Conservation (phyloP, 345 rosid genomes). For the Hibiscus mutabilis region DNA sequence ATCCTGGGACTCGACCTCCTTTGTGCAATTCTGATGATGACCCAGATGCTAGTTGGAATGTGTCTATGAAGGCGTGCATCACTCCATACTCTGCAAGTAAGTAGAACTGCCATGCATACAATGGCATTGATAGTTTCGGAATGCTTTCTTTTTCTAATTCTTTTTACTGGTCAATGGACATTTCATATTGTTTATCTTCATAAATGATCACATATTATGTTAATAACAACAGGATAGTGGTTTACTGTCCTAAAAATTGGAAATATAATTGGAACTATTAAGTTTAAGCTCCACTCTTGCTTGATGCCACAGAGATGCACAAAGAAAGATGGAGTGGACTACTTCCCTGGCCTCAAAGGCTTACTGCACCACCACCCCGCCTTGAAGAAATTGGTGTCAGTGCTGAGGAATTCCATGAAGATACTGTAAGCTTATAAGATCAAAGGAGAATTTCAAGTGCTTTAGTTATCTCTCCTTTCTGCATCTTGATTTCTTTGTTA, state of each 20-base stretch:
- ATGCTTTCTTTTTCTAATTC: not conserved
- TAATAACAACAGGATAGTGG: not conserved
- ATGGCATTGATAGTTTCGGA: not conserved
- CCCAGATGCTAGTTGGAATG: conserved; percentile 86
- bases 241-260: not conserved
- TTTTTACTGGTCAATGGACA: not conserved
- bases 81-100: conserved; percentile 72
- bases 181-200: not conserved
- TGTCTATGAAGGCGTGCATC: conserved; percentile 87
- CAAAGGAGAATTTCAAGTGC: not conserved
- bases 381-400: conserved; percentile 73
- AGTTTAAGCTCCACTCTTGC: not conserved
- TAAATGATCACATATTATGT: not conserved
- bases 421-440: conserved; percentile 45
- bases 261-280: not conserved
- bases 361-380: conserved; percentile 66
- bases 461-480: not conserved
- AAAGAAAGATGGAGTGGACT: conserved; percentile 70
- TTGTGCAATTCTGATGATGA: conserved; percentile 73
- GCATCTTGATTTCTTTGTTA: not conserved
- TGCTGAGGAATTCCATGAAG: conserved; percentile 61
- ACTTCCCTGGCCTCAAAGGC: conserved; percentile 91
- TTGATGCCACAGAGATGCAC: conserved; percentile 55
- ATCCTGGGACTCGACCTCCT: conserved; percentile 57
- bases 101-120: conserved; percentile 16